These are phyloP conservation scores for Mycena leptocephala DNA, from an alignment of 768 basidiomycete genomes.

Conservation along the genomic window DNA sequence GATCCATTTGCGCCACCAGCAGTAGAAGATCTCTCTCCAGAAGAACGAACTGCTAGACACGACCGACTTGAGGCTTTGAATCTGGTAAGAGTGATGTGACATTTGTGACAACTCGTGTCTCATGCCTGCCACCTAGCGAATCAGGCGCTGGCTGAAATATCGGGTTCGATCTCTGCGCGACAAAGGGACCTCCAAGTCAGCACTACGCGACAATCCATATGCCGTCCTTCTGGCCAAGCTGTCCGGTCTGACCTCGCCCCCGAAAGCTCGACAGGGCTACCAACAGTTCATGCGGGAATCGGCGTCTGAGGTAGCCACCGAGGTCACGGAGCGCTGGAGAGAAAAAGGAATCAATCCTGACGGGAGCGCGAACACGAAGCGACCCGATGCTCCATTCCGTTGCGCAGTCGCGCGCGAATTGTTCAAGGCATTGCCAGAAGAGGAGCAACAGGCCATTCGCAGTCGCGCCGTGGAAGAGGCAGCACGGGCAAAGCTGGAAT, in stretches of 20 bases:
- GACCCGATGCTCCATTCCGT: background rate
- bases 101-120: background rate
- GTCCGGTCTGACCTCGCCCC: background rate
- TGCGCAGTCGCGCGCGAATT: background rate
- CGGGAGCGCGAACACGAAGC: background rate
- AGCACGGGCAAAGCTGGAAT: background rate
- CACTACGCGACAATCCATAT: background rate
- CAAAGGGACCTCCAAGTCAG: background rate
- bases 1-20: background rate
- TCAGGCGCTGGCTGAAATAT: conserved; percentile 10
- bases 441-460: background rate
- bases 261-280: conserved; percentile 7
- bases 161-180: conserved; percentile 9
- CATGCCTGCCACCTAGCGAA: background rate
- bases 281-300: conserved; percentile 8
- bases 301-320: background rate
- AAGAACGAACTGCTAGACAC: background rate
- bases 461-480: background rate
- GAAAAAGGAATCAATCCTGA: background rate
- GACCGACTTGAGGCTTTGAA: background rate
- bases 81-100: background rate
- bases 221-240: background rate
- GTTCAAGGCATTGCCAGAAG: background rate
- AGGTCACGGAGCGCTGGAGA: background rate
- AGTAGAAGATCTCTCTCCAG: background rate